These are phyloP conservation scores for Ceratocystis harringtonii DNA, from an alignment of 2,329 filamentous ascomycete genomes.

Conservation along the genomic window DNA sequence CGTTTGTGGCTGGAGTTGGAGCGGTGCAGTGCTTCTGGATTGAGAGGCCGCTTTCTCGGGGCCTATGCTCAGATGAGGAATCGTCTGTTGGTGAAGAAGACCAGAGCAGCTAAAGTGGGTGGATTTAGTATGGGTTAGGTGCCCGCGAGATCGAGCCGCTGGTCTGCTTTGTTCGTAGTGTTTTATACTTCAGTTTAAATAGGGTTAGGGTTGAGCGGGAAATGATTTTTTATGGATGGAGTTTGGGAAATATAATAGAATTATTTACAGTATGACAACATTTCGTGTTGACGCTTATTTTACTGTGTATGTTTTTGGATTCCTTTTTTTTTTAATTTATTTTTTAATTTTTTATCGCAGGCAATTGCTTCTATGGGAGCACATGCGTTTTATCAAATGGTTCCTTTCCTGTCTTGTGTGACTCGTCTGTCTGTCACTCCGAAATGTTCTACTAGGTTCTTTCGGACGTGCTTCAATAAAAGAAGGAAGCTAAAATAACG, in stretches of 20 bases:
- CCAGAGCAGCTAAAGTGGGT: neutral
- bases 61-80: slow-evolving; percentile 21
- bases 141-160: no score
- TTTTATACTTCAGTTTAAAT: no score
- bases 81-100: neutral
- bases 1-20: slow-evolving; percentile 40
- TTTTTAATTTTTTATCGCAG: neutral
- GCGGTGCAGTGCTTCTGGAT: slow-evolving; percentile 46
- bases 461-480: neutral
- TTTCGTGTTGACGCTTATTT: neutral
- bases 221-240: neutral
- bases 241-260: neutral
- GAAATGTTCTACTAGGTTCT: slow-evolving; percentile 1
- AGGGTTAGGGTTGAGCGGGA: no score
- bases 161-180: neutral
- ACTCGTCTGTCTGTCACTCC: neutral
- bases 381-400: no score
- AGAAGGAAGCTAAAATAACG: neutral
- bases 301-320: no score
- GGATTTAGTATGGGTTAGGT: no score
- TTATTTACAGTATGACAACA: no score
- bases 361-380: no score
- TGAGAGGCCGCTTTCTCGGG: slow-evolving; percentile 21
- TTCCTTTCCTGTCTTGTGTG: no score
- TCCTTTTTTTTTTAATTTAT: neutral